Evolutionary conservation across 2,329 filamentous ascomycete genomes (phyloP).

Genomic region (Colletotrichum nymphaeae): DNA sequence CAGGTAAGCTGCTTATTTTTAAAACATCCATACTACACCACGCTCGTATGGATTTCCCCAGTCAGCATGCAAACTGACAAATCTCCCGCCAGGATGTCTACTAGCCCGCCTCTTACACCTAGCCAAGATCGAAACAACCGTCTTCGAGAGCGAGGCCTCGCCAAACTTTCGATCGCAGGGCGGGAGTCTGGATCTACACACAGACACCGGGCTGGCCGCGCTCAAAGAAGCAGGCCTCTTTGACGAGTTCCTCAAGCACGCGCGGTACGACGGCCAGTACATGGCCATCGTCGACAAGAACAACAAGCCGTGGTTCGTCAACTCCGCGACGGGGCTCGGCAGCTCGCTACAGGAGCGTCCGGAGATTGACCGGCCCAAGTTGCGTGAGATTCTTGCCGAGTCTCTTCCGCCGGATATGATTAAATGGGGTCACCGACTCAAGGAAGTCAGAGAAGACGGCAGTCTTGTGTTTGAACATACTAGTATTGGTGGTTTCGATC

Average conservation of each 20-base stretch:
- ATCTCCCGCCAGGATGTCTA: conserved; percentile 50
- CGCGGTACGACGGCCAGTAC: conserved; percentile 64
- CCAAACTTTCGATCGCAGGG: conserved; percentile 60
- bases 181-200: conserved; percentile 66
- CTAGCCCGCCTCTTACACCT: conserved; percentile 63
- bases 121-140: conserved; percentile 56
- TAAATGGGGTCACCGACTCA: conserved; percentile 58
- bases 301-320: conserved; percentile 47
- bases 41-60: background rate
- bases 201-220: conserved; percentile 60
- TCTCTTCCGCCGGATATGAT: conserved; percentile 58
- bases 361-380: conserved; percentile 63
- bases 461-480: conserved; percentile 53
- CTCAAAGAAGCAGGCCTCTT: conserved; percentile 61
- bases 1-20: conserved; percentile 38
- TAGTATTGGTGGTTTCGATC: conserved; percentile 50
- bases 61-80: background rate
- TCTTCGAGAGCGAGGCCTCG: conserved; percentile 62
- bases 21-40: background rate
- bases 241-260: conserved; percentile 60
- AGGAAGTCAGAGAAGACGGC: conserved; percentile 47
- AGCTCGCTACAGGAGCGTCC: conserved; percentile 53
- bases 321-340: conserved; percentile 23
- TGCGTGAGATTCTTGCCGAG: conserved; percentile 57
- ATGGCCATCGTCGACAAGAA: conserved; percentile 58